Conservation (phyloP, 2,329 filamentous ascomycete species). For the Beauveria sp. region DNA sequence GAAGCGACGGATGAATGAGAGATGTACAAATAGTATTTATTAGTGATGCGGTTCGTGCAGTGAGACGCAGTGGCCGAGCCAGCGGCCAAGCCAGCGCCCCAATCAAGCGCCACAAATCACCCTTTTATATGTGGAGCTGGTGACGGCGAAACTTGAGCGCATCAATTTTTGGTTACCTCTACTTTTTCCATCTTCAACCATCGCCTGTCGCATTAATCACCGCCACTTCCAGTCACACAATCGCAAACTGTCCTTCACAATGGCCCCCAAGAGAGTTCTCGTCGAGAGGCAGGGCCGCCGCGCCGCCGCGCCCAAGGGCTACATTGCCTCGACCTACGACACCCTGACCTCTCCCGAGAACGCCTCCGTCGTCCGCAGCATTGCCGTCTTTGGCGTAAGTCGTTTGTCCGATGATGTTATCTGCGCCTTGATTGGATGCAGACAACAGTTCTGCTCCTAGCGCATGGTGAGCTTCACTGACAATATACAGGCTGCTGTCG, state of each 20-base stretch:
- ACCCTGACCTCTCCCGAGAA: slow-evolving; percentile 61
- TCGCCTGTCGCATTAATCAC: slow-evolving; percentile 5
- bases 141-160: neutral
- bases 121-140: slow-evolving; percentile 10
- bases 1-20: neutral
- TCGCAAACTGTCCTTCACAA: slow-evolving; percentile 25
- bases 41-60: neutral
- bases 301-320: slow-evolving; percentile 39
- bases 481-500: slow-evolving; percentile 47
- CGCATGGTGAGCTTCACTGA: slow-evolving; percentile 9
- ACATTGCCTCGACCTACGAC: slow-evolving; percentile 51
- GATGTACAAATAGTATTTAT: slow-evolving; percentile 6
- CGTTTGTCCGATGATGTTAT: neutral
- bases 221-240: neutral
- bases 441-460: neutral
- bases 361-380: slow-evolving; percentile 58
- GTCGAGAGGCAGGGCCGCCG: slow-evolving; percentile 39
- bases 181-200: neutral
- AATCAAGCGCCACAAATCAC: slow-evolving; percentile 2
- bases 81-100: neutral
- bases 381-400: slow-evolving; percentile 62
- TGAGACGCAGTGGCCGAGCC: neutral
- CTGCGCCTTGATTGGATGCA: neutral
- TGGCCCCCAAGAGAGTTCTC: slow-evolving; percentile 56
- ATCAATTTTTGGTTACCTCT: neutral